Evolutionary conservation across 1,139 yeast species (phyloP), one percentile per base, ranked within the genome.

Genomic region (Suhomyces bolitotheri): DNA sequence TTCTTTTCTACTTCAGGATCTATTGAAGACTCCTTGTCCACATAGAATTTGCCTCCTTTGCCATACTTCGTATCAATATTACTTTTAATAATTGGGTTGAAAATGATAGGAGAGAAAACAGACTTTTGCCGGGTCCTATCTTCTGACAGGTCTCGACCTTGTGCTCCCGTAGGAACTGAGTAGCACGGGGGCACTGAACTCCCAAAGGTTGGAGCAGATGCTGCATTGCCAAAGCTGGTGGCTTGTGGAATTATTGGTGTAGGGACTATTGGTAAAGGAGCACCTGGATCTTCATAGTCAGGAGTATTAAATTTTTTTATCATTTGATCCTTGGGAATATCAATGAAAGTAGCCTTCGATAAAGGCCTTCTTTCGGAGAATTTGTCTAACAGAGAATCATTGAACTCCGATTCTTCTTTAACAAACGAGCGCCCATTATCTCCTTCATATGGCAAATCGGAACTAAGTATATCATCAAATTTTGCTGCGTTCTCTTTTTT

Each of bases 1-100:
- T 53, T 53, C 30, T 48, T 39, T 24, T 53, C 62, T 15, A 42
- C 30, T 29, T 57, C 66, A 2, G 54, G 53, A 12, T 54, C 61
- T 15, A 34, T 42, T 2, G 63, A 46, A 4, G 53, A 42, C 16
- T 69, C 73, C 34, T 64, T 60, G 6, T 61, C 59, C 7, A 81
- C 86, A 52, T 80, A 86, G 51, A 83, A 88, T 50, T 87, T 83
- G 3, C 96, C 96, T 5, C 96, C 96, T 48, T 76, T 76, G 6
- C 86, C 83, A 49, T 88, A 88, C 51, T 88, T 88, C 38, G 85
- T 80, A 54, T 88, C 96, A 17, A 88, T 81, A 41, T 78, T 80
- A 33, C 78, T 76, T 43, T 80, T 80, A 34, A 87, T 86, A 22
- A 81, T 74, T 0, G 95, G 94, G 49, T 86, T 85, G 60, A 88